Conservation (phyloP, 164 flowering plant species). For the Berberis vulgaris region DNA sequence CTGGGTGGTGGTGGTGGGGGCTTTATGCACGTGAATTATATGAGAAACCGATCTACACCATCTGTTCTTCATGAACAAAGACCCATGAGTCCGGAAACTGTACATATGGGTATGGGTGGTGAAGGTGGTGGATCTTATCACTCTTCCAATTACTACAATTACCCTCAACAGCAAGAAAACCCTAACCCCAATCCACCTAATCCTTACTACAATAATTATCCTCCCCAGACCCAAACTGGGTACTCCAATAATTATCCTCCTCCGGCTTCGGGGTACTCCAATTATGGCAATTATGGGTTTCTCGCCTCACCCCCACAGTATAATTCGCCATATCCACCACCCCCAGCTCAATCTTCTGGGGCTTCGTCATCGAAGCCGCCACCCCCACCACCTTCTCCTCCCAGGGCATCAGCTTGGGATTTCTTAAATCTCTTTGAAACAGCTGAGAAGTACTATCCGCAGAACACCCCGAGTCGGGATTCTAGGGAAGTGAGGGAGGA, state of each 20-base stretch:
- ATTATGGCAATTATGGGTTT: constrained; percentile 22
- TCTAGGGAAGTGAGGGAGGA: constrained; percentile 86
- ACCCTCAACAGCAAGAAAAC: constrained; percentile 9
- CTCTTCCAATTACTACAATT: constrained; percentile 2
- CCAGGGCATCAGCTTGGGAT: constrained; percentile 69
- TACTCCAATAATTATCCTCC: neutral
- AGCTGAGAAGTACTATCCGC: constrained; percentile 34
- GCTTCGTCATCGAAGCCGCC: constrained; percentile 49
- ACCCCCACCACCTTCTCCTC: constrained; percentile 86
- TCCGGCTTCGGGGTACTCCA: neutral
- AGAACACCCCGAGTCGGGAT: constrained; percentile 61
- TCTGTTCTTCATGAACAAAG: constrained; percentile 57
- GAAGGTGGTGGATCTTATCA: constrained; percentile 39
- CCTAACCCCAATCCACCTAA: constrained; percentile 11
- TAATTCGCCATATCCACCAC: constrained; percentile 9
- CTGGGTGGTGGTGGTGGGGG: constrained; percentile 6
- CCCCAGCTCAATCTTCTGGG: constrained; percentile 5
- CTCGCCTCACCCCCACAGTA: constrained; percentile 17
- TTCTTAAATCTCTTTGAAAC: constrained; percentile 64
- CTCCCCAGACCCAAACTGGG: neutral
- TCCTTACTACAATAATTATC: constrained; percentile 4
- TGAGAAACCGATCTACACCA: constrained; percentile 49
- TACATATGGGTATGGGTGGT: constrained; percentile 21
- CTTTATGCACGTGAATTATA: constrained; percentile 49
- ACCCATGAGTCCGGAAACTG: constrained; percentile 44